phyloP scores from a whole-genome alignment of 2,329 filamentous ascomycete species.

The Chaetomium sp. region DNA sequence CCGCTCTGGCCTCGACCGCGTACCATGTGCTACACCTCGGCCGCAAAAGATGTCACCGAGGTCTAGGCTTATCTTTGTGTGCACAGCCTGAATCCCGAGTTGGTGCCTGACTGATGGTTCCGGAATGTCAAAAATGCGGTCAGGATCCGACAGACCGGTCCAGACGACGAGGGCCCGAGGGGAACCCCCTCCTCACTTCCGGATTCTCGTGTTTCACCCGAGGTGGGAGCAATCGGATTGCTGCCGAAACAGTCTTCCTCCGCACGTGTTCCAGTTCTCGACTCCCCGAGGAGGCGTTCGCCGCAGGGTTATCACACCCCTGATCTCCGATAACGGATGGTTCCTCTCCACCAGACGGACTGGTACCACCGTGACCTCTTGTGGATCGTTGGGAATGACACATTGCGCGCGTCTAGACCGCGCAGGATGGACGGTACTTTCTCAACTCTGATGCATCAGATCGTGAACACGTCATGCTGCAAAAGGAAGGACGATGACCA shows the following conservation, averaged over 20 bases:
- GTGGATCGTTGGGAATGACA: not conserved
- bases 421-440: not conserved
- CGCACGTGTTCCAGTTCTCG: not conserved
- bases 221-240: not conserved
- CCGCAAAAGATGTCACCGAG: not conserved
- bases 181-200: not conserved
- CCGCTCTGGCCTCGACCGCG: not conserved
- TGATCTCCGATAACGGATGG: conserved; percentile 26
- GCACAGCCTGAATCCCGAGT: not conserved
- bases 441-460: not conserved
- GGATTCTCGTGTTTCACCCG: not conserved
- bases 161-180: not conserved
- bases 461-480: conserved; percentile 4
- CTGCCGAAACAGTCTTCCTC: not conserved
- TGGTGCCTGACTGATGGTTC: not conserved
- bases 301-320: conserved; percentile 2
- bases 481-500: not conserved
- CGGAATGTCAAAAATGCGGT: conserved; percentile 3
- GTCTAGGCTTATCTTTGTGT: not conserved
- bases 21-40: not conserved
- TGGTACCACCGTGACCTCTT: not conserved
- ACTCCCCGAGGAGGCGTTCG: not conserved
- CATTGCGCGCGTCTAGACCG: conserved; percentile 7
- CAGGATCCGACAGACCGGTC: conserved; percentile 16
- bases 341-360: not conserved